Conservation (phyloP, 1,139 yeast genomes). For the Sugiyamaella neomexicana region DNA sequence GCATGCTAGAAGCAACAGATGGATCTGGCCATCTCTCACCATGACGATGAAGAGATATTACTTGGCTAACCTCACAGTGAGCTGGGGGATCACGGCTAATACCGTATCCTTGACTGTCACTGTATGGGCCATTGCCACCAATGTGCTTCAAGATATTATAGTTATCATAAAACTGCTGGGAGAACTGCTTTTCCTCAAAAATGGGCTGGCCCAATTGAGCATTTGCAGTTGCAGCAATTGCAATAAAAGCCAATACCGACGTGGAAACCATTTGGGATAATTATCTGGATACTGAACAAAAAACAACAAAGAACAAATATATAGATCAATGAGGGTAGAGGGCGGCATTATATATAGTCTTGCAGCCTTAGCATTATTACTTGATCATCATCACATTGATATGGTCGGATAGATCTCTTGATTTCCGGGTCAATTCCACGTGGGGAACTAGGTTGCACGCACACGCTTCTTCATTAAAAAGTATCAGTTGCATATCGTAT, state of each 20-base stretch:
- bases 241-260: conserved; percentile 4
- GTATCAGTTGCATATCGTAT: too few relatives aligned
- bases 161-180: conserved; percentile 38
- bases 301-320: too few relatives aligned
- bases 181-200: conserved; percentile 44
- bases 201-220: conserved; percentile 13
- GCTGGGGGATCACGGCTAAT: conserved; percentile 48
- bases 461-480: neutral
- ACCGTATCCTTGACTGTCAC: conserved; percentile 47
- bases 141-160: conserved; percentile 39
- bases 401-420: neutral
- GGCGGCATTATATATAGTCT: neutral
- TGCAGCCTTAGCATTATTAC: neutral
- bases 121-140: conserved; percentile 51
- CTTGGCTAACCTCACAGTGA: conserved; percentile 60
- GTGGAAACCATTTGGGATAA: conserved; percentile 4
- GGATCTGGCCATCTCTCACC: conserved; percentile 66
- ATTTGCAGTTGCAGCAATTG: conserved; percentile 5
- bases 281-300: neutral
- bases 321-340: neutral
- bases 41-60: conserved; percentile 62
- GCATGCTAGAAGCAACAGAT: conserved; percentile 25
- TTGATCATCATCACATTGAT: neutral
- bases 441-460: neutral
- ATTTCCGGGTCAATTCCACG: neutral